phyloP scores from a whole-genome alignment of 2,329 filamentous ascomycete genomes.

The Neofusicoccum laricinum region DNA sequence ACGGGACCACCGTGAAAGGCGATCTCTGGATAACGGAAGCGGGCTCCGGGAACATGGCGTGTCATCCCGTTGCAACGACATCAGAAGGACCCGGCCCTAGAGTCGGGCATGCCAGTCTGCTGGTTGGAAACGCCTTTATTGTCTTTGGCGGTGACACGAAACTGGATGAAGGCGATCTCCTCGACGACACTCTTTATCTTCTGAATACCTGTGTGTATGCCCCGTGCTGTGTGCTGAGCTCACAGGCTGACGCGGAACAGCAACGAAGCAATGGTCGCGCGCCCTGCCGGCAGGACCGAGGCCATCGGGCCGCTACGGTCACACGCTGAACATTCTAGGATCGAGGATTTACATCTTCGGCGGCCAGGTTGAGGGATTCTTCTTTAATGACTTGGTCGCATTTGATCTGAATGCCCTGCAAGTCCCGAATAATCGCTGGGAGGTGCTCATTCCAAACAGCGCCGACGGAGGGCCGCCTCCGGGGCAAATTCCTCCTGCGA shows the following conservation, averaged over 20 bases:
- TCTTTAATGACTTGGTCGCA: slow-evolving; percentile 94
- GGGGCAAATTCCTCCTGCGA: slow-evolving; percentile 11
- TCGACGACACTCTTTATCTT: slow-evolving; percentile 94
- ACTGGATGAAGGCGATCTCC: slow-evolving; percentile 82
- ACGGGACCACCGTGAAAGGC: slow-evolving; percentile 91
- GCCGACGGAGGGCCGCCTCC: slow-evolving; percentile 54
- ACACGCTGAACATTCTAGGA: slow-evolving; percentile 92
- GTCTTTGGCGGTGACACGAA: slow-evolving; percentile 99
- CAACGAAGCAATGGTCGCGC: slow-evolving; percentile 96
- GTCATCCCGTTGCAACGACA: slow-evolving; percentile 87
- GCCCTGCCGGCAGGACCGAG: slow-evolving; percentile 82
- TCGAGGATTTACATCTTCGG: slow-evolving; percentile 98
- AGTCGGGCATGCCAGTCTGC: slow-evolving; percentile 88
- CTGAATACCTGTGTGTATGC: slow-evolving; percentile 85
- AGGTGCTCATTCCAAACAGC: slow-evolving; percentile 78
- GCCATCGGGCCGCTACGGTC: slow-evolving; percentile 88
- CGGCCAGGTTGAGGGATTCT: slow-evolving; percentile 93
- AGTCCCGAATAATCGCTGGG: slow-evolving; percentile 88
- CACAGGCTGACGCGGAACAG: slow-evolving; percentile 49
- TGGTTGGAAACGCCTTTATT: slow-evolving; percentile 98
- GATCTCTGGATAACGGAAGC: slow-evolving; percentile 98
- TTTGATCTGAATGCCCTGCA: slow-evolving; percentile 96
- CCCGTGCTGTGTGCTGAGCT: neutral
- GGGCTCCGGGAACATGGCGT: slow-evolving; percentile 74
- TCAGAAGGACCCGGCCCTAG: slow-evolving; percentile 91